Evolutionary conservation across 345 rosid genomes (phyloP).

Genomic region (Pugionium dolabratum): DNA sequence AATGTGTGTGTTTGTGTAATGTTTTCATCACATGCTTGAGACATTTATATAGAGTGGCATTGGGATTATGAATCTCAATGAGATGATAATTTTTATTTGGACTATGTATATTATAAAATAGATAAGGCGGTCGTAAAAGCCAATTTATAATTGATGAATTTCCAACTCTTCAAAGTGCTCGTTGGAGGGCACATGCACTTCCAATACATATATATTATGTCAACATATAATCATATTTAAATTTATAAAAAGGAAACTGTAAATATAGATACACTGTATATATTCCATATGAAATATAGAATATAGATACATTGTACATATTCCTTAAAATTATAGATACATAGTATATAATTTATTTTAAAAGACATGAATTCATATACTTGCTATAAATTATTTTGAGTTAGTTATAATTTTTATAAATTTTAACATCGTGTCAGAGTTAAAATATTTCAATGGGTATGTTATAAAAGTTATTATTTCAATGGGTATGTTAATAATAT

Average conservation of each 20-base stretch:
- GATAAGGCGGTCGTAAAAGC: slow-evolving; percentile 23
- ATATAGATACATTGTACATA: too few species aligned
- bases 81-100: background rate
- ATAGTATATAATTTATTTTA: too few species aligned
- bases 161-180: slow-evolving; percentile 28
- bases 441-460: too few species aligned
- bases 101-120: slow-evolving; percentile 24
- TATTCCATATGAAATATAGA: too few species aligned
- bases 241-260: background rate
- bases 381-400: too few species aligned
- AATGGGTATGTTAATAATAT: too few species aligned
- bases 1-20: background rate
- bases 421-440: too few species aligned
- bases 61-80: slow-evolving; percentile 18
- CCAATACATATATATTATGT: slow-evolving; percentile 10
- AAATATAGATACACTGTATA: background rate
- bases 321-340: too few species aligned
- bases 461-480: too few species aligned
- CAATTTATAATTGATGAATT: slow-evolving; percentile 16
- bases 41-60: slow-evolving; percentile 37
- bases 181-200: slow-evolving; percentile 15
- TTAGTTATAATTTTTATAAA: too few species aligned
- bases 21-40: slow-evolving; percentile 14
- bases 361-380: too few species aligned
- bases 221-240: slow-evolving; percentile 14